phyloP scores from a whole-genome alignment of 306 rosid genomes.

The Sicyos baderoa region DNA sequence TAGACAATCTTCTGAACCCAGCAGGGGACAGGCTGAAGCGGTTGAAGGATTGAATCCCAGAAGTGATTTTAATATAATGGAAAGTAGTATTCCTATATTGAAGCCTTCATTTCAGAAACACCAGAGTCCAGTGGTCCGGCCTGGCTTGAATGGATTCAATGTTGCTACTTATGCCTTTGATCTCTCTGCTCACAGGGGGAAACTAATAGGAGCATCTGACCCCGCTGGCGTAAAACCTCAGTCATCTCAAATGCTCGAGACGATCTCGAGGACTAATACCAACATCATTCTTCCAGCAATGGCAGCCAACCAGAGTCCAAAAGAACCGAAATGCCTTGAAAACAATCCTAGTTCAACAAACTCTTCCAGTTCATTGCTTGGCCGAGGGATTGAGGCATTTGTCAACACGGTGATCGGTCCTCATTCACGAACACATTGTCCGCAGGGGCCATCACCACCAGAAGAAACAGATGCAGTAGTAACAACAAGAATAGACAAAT shows the following conservation, averaged over 20 bases:
- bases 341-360: conserved; percentile 22
- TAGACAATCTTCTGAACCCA: conserved; percentile 22
- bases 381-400: conserved; percentile 19
- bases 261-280: conserved; percentile 29
- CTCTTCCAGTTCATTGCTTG: conserved; percentile 23
- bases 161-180: conserved; percentile 29
- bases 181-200: conserved; percentile 36
- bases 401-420: neutral
- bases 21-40: conserved; percentile 26
- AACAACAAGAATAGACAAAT: conserved; percentile 29
- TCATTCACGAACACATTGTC: conserved; percentile 29
- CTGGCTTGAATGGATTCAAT: conserved; percentile 40
- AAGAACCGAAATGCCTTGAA: conserved; percentile 27
- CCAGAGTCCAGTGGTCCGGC: conserved; percentile 24
- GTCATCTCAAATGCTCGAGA: conserved; percentile 29
- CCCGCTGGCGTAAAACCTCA: conserved; percentile 31
- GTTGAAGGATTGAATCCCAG: conserved; percentile 29
- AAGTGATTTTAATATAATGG: conserved; percentile 24
- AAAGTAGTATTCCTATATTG: conserved; percentile 30
- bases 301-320: conserved; percentile 24
- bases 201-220: conserved; percentile 27
- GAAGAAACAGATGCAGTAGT: conserved; percentile 19
- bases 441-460: conserved; percentile 27
- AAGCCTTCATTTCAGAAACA: conserved; percentile 32
- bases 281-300: conserved; percentile 25